Percentiles rank a stretch among this genome's conserved stretches.
Evolutionary conservation across 768 basidiomycete genomes (phyloP).

Genomic region (Boletus tomentosulus): DNA sequence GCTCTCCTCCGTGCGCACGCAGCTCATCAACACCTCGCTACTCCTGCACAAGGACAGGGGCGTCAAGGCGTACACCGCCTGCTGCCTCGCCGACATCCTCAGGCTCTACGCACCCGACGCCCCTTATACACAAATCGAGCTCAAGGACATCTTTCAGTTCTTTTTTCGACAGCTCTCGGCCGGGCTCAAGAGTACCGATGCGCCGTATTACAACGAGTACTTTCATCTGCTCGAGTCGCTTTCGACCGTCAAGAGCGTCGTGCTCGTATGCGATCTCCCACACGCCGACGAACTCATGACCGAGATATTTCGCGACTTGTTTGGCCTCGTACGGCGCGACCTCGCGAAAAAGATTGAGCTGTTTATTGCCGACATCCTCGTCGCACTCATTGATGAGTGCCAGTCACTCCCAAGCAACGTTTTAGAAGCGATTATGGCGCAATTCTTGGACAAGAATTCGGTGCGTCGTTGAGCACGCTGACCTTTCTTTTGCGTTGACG

Average conservation of each 20-base stretch:
- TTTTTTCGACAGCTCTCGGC: slow-evolving; percentile 82
- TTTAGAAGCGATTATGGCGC: slow-evolving; percentile 75
- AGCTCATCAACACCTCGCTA: slow-evolving; percentile 74
- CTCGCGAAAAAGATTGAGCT: slow-evolving; percentile 79
- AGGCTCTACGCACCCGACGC: slow-evolving; percentile 95
- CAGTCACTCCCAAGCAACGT: slow-evolving; percentile 72
- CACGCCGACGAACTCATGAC: slow-evolving; percentile 79
- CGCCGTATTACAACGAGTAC: slow-evolving; percentile 88
- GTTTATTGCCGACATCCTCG: slow-evolving; percentile 85
- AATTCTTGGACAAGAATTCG: slow-evolving; percentile 77
- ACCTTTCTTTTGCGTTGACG: background rate
- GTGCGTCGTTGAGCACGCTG: slow-evolving; percentile 38
- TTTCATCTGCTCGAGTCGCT: slow-evolving; percentile 92
- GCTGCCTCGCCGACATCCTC: slow-evolving; percentile 92
- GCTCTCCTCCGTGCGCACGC: slow-evolving; percentile 64
- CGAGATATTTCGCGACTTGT: slow-evolving; percentile 81
- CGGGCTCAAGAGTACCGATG: slow-evolving; percentile 71
- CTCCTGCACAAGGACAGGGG: slow-evolving; percentile 94
- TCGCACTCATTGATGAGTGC: slow-evolving; percentile 86
- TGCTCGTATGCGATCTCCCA: slow-evolving; percentile 88
- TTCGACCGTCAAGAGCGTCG: slow-evolving; percentile 91
- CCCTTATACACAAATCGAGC: slow-evolving; percentile 84
- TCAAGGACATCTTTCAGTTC: slow-evolving; percentile 96
- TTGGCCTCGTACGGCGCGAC: slow-evolving; percentile 71
- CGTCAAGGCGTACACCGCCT: slow-evolving; percentile 92